Evolutionary conservation across 192 early-diverging fungal species (phyloP), one percentile per base, ranked within the genome.

Genomic region (Coemansia sp.): DNA sequence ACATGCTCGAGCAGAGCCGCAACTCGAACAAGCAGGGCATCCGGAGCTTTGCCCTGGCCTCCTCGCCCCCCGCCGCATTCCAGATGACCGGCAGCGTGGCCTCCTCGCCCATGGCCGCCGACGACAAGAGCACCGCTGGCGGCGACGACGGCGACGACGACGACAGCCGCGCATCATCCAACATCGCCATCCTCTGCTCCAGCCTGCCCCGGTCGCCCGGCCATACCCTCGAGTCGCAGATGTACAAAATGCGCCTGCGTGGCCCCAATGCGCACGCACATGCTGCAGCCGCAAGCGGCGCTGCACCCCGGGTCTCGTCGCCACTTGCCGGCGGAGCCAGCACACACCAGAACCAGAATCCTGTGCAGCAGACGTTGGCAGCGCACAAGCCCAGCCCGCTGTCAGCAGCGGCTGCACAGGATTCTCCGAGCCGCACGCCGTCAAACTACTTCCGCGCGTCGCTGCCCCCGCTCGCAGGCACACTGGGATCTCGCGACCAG

Each of bases 11-110:
- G 63, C 67, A 77, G 55, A 68, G 63, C 42, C 63, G 64, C 52
- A 71, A 68, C 56, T 65, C 74, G 14, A 70, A 58, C 58, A 77
- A 65, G 29, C 67, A 77, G 40, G 67, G 74, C 9, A 77, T 77
- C 40, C 74, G 65, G 47, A 67, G 59, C 63, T 77, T 77, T 70
- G 74, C 67, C 2, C 52, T 77, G 51, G 74, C 67, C 13, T 66
- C 74, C 19, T 70, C 67, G 38, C 67, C 67, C 27, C 67, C 74
- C 1, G 74, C 68, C 0, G 63, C 63, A 15, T 66, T 77, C 41
- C 54, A 68, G 25, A 44, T 45, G 2, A 48, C 32, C 32, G 49
- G 49, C 40, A 50, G 49, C 42, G 15, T 61, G 45, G 17, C 36
- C 25, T 42, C 46, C 9, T 35, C 49, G 33, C 58, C 40, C 6